phyloP scores from a whole-genome alignment of 1,284 basidiomycete species.

The Ceratorhiza oryzae-sativae region DNA sequence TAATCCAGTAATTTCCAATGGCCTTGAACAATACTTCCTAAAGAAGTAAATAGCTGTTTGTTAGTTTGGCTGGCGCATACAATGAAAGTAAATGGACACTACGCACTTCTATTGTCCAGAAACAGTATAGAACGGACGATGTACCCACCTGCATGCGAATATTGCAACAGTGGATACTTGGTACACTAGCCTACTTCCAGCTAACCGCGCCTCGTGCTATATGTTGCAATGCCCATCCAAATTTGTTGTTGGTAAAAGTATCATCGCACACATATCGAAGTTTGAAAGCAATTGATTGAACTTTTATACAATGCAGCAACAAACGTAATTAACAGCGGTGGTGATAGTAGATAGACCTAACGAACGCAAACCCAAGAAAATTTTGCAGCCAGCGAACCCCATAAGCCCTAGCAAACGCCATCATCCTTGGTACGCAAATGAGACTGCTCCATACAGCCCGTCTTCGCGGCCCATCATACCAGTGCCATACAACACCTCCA shows the following conservation, averaged over 20 bases:
- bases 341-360: neutral
- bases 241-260: too few species aligned
- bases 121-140: too few species aligned
- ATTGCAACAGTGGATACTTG: too few species aligned
- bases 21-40: neutral
- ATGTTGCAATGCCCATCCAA: too few species aligned
- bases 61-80: too few species aligned
- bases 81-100: too few species aligned
- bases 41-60: neutral
- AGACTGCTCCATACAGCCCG: constrained; percentile 91
- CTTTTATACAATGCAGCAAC: neutral
- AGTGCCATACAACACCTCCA: constrained; percentile 92
- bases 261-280: neutral
- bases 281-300: neutral
- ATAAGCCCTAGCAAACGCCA: neutral
- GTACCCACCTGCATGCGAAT: too few species aligned
- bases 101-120: too few species aligned
- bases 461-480: constrained; percentile 93
- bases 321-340: neutral
- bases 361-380: neutral
- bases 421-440: constrained; percentile 88
- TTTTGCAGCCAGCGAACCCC: neutral
- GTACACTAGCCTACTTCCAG: too few species aligned
- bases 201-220: too few species aligned
- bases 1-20: neutral